Evolutionary conservation across 1,139 yeast genomes (phyloP).

Genomic region (Spencermartinsiella ligniputridi): DNA sequence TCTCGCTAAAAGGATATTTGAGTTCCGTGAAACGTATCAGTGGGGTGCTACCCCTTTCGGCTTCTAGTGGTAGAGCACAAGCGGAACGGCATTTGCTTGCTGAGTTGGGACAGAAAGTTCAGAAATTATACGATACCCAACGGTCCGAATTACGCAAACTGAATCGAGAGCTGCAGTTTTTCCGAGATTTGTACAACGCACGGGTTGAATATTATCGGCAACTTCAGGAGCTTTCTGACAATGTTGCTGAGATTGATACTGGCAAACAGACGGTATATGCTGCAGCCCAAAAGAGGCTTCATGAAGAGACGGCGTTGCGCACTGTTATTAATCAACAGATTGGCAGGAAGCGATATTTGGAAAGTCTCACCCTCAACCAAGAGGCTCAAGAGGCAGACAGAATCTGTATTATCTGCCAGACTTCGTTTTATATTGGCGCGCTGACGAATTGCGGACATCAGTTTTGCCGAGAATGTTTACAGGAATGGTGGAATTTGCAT

Average conservation of each 20-base stretch:
- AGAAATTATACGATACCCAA: neutral
- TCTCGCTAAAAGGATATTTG: conserved; percentile 11
- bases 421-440: conserved; percentile 65
- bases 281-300: conserved; percentile 16
- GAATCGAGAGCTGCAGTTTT: conserved; percentile 47
- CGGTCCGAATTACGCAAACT: conserved; percentile 39
- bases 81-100: neutral
- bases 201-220: conserved; percentile 79
- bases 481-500: conserved; percentile 60
- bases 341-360: conserved; percentile 53
- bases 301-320: conserved; percentile 15
- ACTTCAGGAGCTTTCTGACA: conserved; percentile 80
- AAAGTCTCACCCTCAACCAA: conserved; percentile 36
- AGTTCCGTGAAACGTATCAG: neutral
- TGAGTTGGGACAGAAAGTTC: neutral
- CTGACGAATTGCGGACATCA: conserved; percentile 87
- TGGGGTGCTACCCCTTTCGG: neutral
- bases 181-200: conserved; percentile 68
- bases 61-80: neutral
- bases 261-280: conserved; percentile 17
- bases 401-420: conserved; percentile 74
- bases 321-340: conserved; percentile 20
- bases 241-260: conserved; percentile 43
- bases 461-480: conserved; percentile 74
- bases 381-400: conserved; percentile 35